A percentile compares a stretch with the other conserved stretches of the same genome.
Conservation (phyloP, 2,329 filamentous ascomycete species). For the Cadophora sp. region DNA sequence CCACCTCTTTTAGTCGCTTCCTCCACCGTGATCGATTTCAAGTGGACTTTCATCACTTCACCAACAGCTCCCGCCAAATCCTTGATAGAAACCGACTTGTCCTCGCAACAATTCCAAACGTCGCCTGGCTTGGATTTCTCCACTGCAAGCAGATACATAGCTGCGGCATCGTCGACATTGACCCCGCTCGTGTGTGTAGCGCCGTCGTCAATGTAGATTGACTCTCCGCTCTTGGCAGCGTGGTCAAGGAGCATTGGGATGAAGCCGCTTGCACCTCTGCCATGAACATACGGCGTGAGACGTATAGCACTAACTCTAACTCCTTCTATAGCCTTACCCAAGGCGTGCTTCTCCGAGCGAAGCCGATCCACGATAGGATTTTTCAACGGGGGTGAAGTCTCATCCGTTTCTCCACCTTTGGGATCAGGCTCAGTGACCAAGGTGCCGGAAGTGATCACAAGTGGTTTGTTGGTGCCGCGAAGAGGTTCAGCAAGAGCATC, state of each 20-base stretch:
- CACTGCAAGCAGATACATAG: constrained; percentile 48
- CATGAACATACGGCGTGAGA: constrained; percentile 53
- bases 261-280: constrained; percentile 45
- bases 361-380: constrained; percentile 41
- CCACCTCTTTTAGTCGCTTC: constrained; percentile 18
- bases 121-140: constrained; percentile 46
- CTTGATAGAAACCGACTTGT: constrained; percentile 44
- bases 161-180: constrained; percentile 53
- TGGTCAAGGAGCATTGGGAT: constrained; percentile 45
- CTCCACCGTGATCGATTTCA: constrained; percentile 12
- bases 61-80: constrained; percentile 44
- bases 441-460: constrained; percentile 47
- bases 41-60: constrained; percentile 33
- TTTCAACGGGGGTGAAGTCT: constrained; percentile 27
- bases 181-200: constrained; percentile 42
- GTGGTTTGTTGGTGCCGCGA: constrained; percentile 45
- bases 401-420: constrained; percentile 43
- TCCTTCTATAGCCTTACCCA: constrained; percentile 41
- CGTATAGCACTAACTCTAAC: constrained; percentile 48
- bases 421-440: constrained; percentile 39
- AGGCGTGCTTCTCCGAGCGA: constrained; percentile 44
- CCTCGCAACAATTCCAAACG: constrained; percentile 45
- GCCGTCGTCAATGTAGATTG: constrained; percentile 44
- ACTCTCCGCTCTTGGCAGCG: constrained; percentile 42
- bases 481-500: constrained; percentile 48